Evolutionary conservation across 345 rosid species (phyloP).

Genomic region (Turnera subulata): DNA sequence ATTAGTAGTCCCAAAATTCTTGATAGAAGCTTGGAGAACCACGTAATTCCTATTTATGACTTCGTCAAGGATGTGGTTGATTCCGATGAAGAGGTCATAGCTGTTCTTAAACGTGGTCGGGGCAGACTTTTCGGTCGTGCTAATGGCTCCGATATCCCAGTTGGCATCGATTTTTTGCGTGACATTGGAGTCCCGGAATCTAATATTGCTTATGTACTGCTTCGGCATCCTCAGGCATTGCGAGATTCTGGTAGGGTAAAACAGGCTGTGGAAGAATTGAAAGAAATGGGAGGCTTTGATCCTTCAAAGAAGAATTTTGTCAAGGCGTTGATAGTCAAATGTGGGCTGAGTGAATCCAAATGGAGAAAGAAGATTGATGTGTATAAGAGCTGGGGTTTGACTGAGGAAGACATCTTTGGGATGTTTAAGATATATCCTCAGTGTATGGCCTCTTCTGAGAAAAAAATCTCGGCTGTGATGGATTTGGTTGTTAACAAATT

Average conservation of each 20-base stretch:
- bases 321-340: too few relatives aligned
- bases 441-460: slow-evolving; percentile 11
- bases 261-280: background rate
- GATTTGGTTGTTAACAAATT: slow-evolving; percentile 24
- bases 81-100: too few relatives aligned
- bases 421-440: slow-evolving; percentile 10
- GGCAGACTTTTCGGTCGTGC: background rate
- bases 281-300: background rate
- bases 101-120: background rate
- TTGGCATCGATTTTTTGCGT: slow-evolving; percentile 1
- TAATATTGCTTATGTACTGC: too few relatives aligned
- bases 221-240: too few relatives aligned
- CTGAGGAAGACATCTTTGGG: background rate
- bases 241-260: background rate
- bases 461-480: too few relatives aligned
- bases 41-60: slow-evolving; percentile 8
- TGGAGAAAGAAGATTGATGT: too few relatives aligned
- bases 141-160: background rate
- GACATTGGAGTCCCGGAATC: slow-evolving; percentile 15
- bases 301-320: too few relatives aligned
- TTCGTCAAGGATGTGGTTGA: slow-evolving; percentile 5
- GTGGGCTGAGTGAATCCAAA: too few relatives aligned
- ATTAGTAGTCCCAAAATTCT: background rate
- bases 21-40: slow-evolving; percentile 1
- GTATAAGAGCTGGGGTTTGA: slow-evolving; percentile 2